Percentiles rank a stretch among this genome's conserved stretches.
These are phyloP conservation scores for Globisporangium spinosum DNA, from an alignment of 352 stramenopile species.

Conservation along the genomic window DNA sequence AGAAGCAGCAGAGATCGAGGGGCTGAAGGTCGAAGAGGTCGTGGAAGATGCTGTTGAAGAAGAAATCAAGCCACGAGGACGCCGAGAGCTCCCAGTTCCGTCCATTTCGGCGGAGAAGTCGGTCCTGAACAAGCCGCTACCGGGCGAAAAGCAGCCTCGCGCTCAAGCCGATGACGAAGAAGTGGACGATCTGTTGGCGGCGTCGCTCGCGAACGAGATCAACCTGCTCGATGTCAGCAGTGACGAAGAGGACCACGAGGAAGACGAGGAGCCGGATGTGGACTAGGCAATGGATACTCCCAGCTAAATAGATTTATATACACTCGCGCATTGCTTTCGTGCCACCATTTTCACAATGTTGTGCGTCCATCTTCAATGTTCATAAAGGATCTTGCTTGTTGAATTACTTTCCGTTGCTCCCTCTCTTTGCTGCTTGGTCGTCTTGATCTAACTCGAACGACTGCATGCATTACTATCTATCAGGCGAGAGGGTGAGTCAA, in stretches of 20 bases:
- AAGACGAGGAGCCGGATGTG: slow-evolving; percentile 38
- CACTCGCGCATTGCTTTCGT: not conserved
- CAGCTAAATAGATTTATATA: slow-evolving; percentile 15
- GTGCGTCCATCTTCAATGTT: not conserved
- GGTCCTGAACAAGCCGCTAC: slow-evolving; percentile 33
- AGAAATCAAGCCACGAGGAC: slow-evolving; percentile 1
- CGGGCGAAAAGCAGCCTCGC: slow-evolving; percentile 24
- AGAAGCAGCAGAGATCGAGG: not conserved
- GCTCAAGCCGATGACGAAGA: slow-evolving; percentile 45
- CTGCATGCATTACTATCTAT: slow-evolving; percentile 10
- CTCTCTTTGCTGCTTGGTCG: slow-evolving; percentile 2
- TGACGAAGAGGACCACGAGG: slow-evolving; percentile 72
- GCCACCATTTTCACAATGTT: slow-evolving; percentile 7
- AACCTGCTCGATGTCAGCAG: slow-evolving; percentile 78
- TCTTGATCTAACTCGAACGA: slow-evolving; percentile 1
- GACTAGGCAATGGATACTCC: slow-evolving; percentile 28
- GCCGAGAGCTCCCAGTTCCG: slow-evolving; percentile 15
- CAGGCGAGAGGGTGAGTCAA: slow-evolving; percentile 3
- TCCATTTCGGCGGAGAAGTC: slow-evolving; percentile 18
- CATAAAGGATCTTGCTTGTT: slow-evolving; percentile 11
- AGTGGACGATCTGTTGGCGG: slow-evolving; percentile 64
- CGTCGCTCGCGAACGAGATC: slow-evolving; percentile 63
- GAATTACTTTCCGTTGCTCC: not conserved
- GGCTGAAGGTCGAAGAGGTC: not conserved
- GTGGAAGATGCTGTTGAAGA: not conserved